Percentiles rank a stretch among this genome's conserved stretches.
These are phyloP conservation scores for Lichtheimia ornata DNA, from an alignment of 371 early-diverging fungal species.

Conservation along the genomic window DNA sequence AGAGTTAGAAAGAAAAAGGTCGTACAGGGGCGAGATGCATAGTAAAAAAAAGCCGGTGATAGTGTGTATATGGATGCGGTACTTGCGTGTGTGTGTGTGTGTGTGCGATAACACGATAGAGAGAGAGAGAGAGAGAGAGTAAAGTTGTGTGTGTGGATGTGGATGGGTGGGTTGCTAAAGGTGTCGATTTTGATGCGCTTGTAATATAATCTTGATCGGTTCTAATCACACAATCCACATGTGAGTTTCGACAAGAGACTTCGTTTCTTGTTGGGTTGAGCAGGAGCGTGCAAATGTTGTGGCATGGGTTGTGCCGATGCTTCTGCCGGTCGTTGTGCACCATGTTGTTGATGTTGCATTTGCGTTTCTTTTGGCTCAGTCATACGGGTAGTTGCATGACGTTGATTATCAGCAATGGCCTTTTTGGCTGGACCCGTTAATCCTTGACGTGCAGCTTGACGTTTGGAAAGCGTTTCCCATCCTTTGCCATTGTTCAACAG, in stretches of 20 bases:
- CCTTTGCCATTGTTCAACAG: conserved; percentile 63
- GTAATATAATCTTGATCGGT: too few relatives aligned
- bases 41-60: too few relatives aligned
- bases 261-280: conserved; percentile 18
- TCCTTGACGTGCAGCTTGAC: conserved; percentile 21
- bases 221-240: conserved; percentile 13
- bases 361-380: neutral
- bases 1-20: conserved; percentile 3
- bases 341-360: conserved; percentile 4
- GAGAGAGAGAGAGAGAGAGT: conserved; percentile 1
- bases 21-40: neutral
- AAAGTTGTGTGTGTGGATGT: neutral
- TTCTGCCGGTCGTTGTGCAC: conserved; percentile 3
- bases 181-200: neutral
- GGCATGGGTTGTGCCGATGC: neutral
- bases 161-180: too few relatives aligned
- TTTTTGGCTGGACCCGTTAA: conserved; percentile 20
- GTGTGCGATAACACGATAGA: neutral
- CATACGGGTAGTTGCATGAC: neutral
- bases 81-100: neutral
- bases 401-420: conserved; percentile 17
- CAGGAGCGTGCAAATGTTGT: neutral
- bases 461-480: conserved; percentile 40
- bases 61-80: neutral
- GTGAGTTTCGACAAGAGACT: conserved; percentile 18